Conservation (phyloP, 2,329 filamentous ascomycete species). For the Colletotrichum plurivorum region DNA sequence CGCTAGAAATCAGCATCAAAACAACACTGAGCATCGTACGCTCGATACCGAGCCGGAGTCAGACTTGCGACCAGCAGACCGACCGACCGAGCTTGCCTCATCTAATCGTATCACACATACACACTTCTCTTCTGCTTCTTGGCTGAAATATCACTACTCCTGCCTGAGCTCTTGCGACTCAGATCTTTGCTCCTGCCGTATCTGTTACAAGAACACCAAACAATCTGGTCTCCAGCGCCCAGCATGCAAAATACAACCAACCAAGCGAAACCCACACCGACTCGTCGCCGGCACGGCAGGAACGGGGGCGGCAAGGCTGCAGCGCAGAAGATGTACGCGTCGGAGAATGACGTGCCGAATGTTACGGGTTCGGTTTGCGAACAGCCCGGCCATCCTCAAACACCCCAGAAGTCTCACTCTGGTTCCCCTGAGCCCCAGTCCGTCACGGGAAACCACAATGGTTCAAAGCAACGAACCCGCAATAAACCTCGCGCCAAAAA, state of each 20-base stretch:
- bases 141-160: neutral
- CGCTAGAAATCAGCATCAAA: conserved; percentile 3
- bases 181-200: neutral
- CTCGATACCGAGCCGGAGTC: neutral
- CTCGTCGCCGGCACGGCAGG: conserved; percentile 52
- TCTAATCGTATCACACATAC: neutral
- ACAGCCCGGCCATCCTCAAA: conserved; percentile 56
- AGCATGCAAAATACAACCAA: conserved; percentile 52
- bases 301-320: conserved; percentile 52
- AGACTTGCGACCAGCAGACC: conserved; percentile 6
- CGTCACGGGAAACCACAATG: conserved; percentile 47
- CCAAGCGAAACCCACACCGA: conserved; percentile 52
- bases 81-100: neutral
- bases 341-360: conserved; percentile 65
- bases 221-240: neutral
- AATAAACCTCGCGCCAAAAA: conserved; percentile 43
- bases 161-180: neutral
- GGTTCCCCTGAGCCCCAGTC: conserved; percentile 52
- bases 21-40: neutral
- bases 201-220: neutral
- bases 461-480: conserved; percentile 45
- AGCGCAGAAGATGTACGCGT: conserved; percentile 69
- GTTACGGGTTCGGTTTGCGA: conserved; percentile 49
- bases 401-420: conserved; percentile 61
- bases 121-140: neutral